A percentile compares a stretch with the other conserved stretches of the same genome.
phyloP scores from a whole-genome alignment of 495 filamentous ascomycete genomes.

The Tuber melanosporum region DNA sequence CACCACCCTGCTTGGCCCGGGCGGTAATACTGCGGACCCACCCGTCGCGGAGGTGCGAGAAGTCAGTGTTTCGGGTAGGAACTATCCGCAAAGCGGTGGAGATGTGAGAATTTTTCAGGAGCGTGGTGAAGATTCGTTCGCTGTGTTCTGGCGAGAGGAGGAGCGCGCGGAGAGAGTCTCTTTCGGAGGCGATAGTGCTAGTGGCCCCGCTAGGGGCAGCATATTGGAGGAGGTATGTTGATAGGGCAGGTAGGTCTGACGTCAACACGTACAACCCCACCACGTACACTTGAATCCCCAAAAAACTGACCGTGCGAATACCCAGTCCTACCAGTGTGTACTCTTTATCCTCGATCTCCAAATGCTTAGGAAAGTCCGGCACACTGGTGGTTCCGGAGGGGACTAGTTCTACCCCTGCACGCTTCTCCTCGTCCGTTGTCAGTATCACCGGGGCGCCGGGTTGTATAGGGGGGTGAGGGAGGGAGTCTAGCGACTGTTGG shows the following conservation, averaged over 20 bases:
- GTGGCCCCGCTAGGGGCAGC: slow-evolving; percentile 39
- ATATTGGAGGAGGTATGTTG: slow-evolving; percentile 50
- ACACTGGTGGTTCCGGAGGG: slow-evolving; percentile 74
- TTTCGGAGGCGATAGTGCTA: slow-evolving; percentile 35
- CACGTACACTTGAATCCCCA: slow-evolving; percentile 90
- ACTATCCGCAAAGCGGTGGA: slow-evolving; percentile 61
- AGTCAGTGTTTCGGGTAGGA: slow-evolving; percentile 78
- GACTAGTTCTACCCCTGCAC: slow-evolving; percentile 49
- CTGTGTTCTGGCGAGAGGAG: background rate
- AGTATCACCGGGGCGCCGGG: slow-evolving; percentile 37
- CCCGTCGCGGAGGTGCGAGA: slow-evolving; percentile 81
- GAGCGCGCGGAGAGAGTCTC: slow-evolving; percentile 2
- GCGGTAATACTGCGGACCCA: slow-evolving; percentile 78
- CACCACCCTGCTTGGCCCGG: slow-evolving; percentile 50
- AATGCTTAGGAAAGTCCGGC: slow-evolving; percentile 69
- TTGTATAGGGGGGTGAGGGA: slow-evolving; percentile 12
- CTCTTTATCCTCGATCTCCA: slow-evolving; percentile 54
- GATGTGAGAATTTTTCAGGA: background rate
- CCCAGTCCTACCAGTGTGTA: slow-evolving; percentile 85
- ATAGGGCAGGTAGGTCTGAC: slow-evolving; percentile 59
- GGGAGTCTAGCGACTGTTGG: slow-evolving; percentile 45
- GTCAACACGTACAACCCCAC: slow-evolving; percentile 84
- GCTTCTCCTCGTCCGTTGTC: slow-evolving; percentile 50
- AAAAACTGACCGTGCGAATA: slow-evolving; percentile 78
- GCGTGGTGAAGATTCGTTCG: background rate